Conservation (phyloP, 345 rosid genomes). For the Gossypium stocksii region DNA sequence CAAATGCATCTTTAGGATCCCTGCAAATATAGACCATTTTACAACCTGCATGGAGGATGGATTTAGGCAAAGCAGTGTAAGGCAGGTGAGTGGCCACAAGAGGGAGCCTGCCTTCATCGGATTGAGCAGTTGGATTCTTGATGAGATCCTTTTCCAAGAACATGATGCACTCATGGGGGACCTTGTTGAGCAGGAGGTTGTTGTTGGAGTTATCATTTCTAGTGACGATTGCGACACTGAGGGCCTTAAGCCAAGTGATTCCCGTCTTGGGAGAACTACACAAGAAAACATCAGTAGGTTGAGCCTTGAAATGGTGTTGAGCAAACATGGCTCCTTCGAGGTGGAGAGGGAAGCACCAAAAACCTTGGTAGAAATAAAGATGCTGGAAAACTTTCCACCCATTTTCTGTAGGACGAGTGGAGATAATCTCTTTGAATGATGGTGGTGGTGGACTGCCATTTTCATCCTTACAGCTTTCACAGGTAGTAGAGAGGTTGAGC, state of each 20-base stretch:
- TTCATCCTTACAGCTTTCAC: too few species aligned
- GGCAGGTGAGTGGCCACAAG: neutral
- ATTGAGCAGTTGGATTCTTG: neutral
- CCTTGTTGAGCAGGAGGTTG: neutral
- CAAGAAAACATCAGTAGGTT: neutral
- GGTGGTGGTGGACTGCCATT: neutral
- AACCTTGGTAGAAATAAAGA: neutral
- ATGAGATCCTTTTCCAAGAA: neutral
- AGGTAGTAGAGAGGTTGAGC: too few species aligned
- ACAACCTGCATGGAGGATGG: neutral
- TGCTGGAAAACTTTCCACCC: neutral
- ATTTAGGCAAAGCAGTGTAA: neutral
- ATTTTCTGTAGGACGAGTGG: neutral
- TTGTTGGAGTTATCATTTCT: neutral
- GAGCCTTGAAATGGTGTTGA: neutral
- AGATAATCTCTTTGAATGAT: neutral
- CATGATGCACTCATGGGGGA: neutral
- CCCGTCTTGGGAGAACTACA: neutral
- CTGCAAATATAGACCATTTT: neutral
- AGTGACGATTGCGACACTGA: neutral
- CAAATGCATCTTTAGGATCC: neutral
- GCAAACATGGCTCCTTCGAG: neutral
- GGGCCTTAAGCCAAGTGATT: neutral
- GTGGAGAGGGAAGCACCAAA: neutral
- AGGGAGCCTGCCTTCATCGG: neutral